These are phyloP conservation scores for Albatrellus sp. DNA, from an alignment of 1,284 basidiomycete species.

Conservation along the genomic window DNA sequence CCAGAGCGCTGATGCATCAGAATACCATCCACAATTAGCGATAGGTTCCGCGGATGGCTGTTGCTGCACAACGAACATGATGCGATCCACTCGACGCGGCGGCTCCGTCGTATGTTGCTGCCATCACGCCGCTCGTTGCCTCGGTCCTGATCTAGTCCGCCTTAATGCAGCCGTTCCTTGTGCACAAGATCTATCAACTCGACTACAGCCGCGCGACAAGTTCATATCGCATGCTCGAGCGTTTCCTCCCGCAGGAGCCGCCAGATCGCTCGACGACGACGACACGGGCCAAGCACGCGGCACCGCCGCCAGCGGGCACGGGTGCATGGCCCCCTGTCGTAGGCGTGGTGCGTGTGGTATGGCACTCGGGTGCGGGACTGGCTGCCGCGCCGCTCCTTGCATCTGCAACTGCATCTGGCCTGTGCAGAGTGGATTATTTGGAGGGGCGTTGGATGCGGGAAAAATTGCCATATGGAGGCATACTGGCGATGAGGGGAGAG, in stretches of 20 bases:
- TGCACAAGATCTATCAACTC: slow-evolving; percentile 60
- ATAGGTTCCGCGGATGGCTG: slow-evolving; percentile 75
- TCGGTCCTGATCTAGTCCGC: background rate
- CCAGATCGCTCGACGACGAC: slow-evolving; percentile 36
- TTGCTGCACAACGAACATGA: slow-evolving; percentile 57
- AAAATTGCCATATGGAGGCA: slow-evolving; percentile 46
- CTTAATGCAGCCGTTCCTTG: background rate
- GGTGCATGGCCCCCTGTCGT: slow-evolving; percentile 71
- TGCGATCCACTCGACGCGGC: slow-evolving; percentile 56
- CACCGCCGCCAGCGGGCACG: slow-evolving; percentile 24
- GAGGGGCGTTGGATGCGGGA: slow-evolving; percentile 55
- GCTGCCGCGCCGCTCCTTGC: slow-evolving; percentile 58
- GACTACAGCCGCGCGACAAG: slow-evolving; percentile 68
- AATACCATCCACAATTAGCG: slow-evolving; percentile 79
- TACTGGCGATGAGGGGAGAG: slow-evolving; percentile 30
- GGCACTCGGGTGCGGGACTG: slow-evolving; percentile 70
- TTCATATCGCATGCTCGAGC: slow-evolving; percentile 76
- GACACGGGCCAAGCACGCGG: slow-evolving; percentile 18
- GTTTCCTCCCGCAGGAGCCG: slow-evolving; percentile 63
- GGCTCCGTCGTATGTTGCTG: slow-evolving; percentile 47
- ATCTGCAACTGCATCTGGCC: slow-evolving; percentile 68
- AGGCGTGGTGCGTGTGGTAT: slow-evolving; percentile 62
- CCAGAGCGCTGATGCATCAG: slow-evolving; percentile 64
- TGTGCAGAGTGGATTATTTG: slow-evolving; percentile 75
- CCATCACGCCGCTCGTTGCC: background rate